phyloP scores from a whole-genome alignment of 108 stramenopile species.

The Skeletonema menzelii region DNA sequence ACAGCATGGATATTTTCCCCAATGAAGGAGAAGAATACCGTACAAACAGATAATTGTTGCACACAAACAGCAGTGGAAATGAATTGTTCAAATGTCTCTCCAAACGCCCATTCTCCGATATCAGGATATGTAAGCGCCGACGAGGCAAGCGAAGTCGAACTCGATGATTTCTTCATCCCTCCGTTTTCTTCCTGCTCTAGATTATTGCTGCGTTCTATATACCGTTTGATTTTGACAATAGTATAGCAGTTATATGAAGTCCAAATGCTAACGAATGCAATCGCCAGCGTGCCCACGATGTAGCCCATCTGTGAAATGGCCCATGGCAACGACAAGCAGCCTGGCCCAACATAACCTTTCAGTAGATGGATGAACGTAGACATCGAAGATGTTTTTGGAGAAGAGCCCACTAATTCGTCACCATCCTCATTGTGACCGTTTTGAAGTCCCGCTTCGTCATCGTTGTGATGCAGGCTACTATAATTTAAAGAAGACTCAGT shows the following conservation, averaged over 20 bases:
- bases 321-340: slow-evolving; percentile 69
- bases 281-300: slow-evolving; percentile 37
- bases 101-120: slow-evolving; percentile 72
- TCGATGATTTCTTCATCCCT: slow-evolving; percentile 14
- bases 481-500: background rate
- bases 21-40: slow-evolving; percentile 75
- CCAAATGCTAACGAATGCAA: slow-evolving; percentile 52
- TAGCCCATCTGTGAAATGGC: slow-evolving; percentile 64
- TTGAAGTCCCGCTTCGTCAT: background rate
- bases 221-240: slow-evolving; percentile 63
- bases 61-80: slow-evolving; percentile 55
- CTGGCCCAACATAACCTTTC: slow-evolving; percentile 74
- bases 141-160: slow-evolving; percentile 22
- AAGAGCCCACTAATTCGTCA: background rate
- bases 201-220: slow-evolving; percentile 29
- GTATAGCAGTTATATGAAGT: slow-evolving; percentile 69
- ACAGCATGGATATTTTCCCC: slow-evolving; percentile 73
- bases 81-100: slow-evolving; percentile 54
- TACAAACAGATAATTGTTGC: slow-evolving; percentile 74
- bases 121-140: slow-evolving; percentile 65
- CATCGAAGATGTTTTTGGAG: slow-evolving; percentile 39
- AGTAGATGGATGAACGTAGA: slow-evolving; percentile 66
- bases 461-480: too few relatives aligned
- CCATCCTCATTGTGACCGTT: background rate
- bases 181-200: background rate